A percentile compares a stretch with the other conserved stretches of the same genome.
Evolutionary conservation across 2,329 filamentous ascomycete genomes (phyloP).

Genomic region (Sordariomycetes sp.): DNA sequence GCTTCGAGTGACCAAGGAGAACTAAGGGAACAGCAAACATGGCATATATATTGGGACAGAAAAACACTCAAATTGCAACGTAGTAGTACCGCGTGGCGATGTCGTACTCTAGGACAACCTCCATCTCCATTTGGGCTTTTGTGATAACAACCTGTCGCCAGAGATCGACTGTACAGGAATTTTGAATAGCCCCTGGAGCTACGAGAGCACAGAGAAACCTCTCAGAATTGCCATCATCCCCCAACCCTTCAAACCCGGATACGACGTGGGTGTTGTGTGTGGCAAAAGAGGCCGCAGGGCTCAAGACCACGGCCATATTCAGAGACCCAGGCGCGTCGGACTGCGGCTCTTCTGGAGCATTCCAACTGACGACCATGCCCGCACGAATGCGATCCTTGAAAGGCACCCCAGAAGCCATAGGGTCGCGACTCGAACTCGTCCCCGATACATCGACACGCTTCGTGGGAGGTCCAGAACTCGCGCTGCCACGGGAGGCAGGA

Average conservation of each 20-base stretch:
- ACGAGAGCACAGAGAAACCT: not conserved
- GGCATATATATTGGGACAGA: too few relatives aligned
- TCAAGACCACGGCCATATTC: conserved; percentile 16
- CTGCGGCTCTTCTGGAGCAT: conserved; percentile 8
- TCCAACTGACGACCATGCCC: conserved; percentile 30
- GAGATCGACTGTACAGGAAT: not conserved
- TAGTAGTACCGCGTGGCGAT: not conserved
- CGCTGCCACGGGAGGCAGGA: conserved; percentile 2
- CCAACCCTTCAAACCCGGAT: too few relatives aligned
- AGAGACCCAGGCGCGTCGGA: conserved; percentile 7
- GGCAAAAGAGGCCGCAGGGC: not conserved
- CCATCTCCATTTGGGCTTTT: not conserved
- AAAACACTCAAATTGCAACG: not conserved
- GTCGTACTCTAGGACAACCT: not conserved
- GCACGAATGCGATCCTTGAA: conserved; percentile 31
- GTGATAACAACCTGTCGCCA: not conserved
- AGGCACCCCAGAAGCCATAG: conserved; percentile 11
- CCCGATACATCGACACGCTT: conserved; percentile 10
- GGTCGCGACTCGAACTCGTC: conserved; percentile 15
- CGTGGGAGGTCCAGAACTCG: conserved; percentile 3
- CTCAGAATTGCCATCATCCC: too few relatives aligned
- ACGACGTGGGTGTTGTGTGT: not conserved
- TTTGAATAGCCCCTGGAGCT: not conserved
- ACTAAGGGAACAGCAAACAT: too few relatives aligned
- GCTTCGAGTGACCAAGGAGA: too few relatives aligned